Conservation (phyloP, 352 stramenopile genomes). For the Phytophthora fragariaefolia region DNA sequence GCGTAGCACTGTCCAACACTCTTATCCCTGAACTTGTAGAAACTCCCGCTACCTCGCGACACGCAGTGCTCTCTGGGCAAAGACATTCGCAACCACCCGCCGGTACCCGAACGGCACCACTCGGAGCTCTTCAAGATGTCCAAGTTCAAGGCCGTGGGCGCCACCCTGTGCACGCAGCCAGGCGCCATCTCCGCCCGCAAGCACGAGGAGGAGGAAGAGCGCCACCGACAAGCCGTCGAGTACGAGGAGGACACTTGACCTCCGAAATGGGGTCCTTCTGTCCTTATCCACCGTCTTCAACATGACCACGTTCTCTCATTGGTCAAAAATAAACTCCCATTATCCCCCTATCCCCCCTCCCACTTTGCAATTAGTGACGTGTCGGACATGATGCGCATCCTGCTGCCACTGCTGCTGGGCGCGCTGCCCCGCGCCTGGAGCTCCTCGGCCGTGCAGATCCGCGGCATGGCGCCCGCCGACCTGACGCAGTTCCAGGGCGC, state of each 20-base stretch:
- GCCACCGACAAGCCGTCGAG: neutral
- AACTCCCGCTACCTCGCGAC: conserved; percentile 75
- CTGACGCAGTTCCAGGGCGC: conserved; percentile 29
- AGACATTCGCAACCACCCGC: conserved; percentile 62
- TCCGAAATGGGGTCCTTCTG: neutral
- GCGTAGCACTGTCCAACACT: neutral
- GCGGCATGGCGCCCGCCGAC: conserved; percentile 49
- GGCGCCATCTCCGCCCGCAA: conserved; percentile 23
- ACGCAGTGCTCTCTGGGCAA: conserved; percentile 73
- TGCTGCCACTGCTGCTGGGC: conserved; percentile 18
- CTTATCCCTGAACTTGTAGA: conserved; percentile 41
- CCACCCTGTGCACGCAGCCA: conserved; percentile 72
- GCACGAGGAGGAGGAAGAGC: conserved; percentile 8
- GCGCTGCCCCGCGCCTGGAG: conserved; percentile 3
- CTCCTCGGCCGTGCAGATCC: conserved; percentile 31
- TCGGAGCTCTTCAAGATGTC: conserved; percentile 85
- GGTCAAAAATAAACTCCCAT: conserved; percentile 9
- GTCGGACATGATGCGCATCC: conserved; percentile 19
- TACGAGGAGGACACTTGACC: conserved; percentile 1
- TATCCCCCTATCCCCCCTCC: conserved; percentile 26
- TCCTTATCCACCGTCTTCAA: conserved; percentile 19
- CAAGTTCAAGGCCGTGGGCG: conserved; percentile 85
- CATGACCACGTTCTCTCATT: conserved; percentile 17
- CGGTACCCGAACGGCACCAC: conserved; percentile 32
- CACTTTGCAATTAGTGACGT: conserved; percentile 13